Evolutionary conservation across 208 protist genomes (phyloP).

Genomic region (Crithidia fasciculata): DNA sequence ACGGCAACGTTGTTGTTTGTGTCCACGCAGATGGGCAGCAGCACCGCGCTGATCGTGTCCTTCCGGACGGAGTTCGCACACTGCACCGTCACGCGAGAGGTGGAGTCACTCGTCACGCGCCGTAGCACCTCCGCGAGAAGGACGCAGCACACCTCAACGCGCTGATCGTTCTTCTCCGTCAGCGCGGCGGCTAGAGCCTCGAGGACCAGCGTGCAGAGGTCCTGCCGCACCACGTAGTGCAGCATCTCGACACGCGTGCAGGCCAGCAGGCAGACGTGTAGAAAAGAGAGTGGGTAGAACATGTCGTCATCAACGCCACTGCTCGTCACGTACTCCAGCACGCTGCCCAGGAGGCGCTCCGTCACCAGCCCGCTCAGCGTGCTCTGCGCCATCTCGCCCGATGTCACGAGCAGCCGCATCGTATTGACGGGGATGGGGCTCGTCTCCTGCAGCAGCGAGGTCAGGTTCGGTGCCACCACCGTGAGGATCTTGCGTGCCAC

Average conservation of each 20-base stretch:
- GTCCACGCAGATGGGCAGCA: conserved; percentile 60
- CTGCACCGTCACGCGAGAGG: conserved; percentile 41
- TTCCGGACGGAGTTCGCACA: conserved; percentile 42
- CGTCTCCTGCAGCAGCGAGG: conserved; percentile 67
- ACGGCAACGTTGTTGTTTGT: conserved; percentile 26
- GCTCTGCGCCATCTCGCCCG: conserved; percentile 57
- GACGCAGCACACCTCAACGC: conserved; percentile 43
- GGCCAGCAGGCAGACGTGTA: conserved; percentile 40
- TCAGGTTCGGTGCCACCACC: conserved; percentile 45
- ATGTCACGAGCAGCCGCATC: conserved; percentile 80
- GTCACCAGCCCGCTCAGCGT: conserved; percentile 43
- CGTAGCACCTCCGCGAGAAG: conserved; percentile 52
- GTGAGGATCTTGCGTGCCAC: conserved; percentile 38
- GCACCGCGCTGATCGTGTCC: conserved; percentile 42
- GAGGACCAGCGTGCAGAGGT: conserved; percentile 51
- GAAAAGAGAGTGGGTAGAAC: conserved; percentile 48
- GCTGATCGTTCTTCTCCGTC: conserved; percentile 39
- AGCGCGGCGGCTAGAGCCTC: conserved; percentile 46
- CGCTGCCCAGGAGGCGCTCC: conserved; percentile 29
- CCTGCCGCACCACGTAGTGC: conserved; percentile 42
- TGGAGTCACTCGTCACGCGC: conserved; percentile 35
- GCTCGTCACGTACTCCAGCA: conserved; percentile 45
- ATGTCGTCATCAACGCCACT: conserved; percentile 47
- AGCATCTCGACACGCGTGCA: conserved; percentile 34
- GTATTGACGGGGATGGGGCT: conserved; percentile 87